Conservation (phyloP, 2,329 filamentous ascomycete genomes). For the Alternaria triticimaculans region DNA sequence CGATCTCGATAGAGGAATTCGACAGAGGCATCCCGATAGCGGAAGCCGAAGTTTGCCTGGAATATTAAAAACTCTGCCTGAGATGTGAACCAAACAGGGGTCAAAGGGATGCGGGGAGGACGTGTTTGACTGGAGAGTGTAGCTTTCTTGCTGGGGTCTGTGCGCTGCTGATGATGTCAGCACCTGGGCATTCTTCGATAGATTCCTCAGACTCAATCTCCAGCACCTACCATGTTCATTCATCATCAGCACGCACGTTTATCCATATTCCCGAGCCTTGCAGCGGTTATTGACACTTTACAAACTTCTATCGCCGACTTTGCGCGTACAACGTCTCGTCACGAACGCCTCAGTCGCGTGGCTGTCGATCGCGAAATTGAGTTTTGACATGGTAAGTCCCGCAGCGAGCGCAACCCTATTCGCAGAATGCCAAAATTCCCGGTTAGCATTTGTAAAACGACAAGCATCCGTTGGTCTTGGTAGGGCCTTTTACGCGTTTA, state of each 20-base stretch:
- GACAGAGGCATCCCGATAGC: background rate
- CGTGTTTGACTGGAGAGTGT: background rate
- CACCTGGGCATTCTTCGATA: background rate
- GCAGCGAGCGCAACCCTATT: background rate
- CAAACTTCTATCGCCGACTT: background rate
- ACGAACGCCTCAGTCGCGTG: background rate
- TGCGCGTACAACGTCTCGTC: conserved; percentile 2
- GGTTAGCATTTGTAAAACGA: background rate
- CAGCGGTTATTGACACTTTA: background rate
- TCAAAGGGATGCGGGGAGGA: background rate
- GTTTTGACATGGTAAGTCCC: conserved; percentile 3
- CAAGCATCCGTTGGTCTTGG: background rate
- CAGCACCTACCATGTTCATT: background rate
- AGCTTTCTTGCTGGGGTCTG: background rate
- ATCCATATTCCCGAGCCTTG: background rate
- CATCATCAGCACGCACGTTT: background rate
- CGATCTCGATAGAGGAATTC: background rate
- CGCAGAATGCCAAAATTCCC: background rate
- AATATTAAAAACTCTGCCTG: background rate
- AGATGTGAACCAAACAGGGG: background rate
- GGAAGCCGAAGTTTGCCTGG: background rate
- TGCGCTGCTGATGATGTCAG: background rate
- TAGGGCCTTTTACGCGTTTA: background rate
- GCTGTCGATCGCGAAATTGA: conserved; percentile 1
- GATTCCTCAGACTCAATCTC: background rate